These are phyloP conservation scores for Paecilomyces formosus DNA, from an alignment of 2,329 filamentous ascomycete species.

Conservation along the genomic window DNA sequence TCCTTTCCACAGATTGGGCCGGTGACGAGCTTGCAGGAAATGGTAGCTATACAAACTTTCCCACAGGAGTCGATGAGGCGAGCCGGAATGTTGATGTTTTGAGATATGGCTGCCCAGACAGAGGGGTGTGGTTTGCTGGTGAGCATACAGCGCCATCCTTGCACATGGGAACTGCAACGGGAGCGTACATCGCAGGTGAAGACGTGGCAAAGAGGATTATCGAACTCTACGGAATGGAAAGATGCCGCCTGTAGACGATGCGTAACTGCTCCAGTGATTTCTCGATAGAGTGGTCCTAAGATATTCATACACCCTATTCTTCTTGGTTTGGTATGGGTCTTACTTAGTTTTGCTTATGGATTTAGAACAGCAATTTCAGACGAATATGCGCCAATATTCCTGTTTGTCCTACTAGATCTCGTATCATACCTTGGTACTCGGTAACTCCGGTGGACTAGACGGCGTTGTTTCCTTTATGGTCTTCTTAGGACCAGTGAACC, in stretches of 20 bases:
- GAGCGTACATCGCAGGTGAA: neutral
- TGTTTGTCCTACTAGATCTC: neutral
- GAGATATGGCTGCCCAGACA: neutral
- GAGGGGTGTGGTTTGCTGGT: conserved; percentile 23
- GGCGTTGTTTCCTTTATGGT: conserved; percentile 23
- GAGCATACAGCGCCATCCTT: conserved; percentile 26
- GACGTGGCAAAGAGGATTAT: neutral
- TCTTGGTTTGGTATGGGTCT: neutral
- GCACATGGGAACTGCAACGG: neutral
- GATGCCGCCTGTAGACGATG: neutral
- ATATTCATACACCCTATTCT: neutral
- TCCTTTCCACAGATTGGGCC: neutral
- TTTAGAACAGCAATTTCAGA: neutral
- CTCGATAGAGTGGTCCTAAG: neutral
- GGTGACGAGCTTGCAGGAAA: neutral
- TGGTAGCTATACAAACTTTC: neutral
- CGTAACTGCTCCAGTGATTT: neutral
- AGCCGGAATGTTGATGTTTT: neutral
- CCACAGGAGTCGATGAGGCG: neutral
- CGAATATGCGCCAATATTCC: neutral
- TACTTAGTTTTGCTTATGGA: neutral
- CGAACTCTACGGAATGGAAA: neutral
- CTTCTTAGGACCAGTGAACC: conserved; percentile 31
- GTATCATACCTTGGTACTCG: neutral
- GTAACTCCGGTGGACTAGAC: neutral